phyloP scores from a whole-genome alignment of 495 filamentous ascomycete species.

The Choiromyces venosus region DNA sequence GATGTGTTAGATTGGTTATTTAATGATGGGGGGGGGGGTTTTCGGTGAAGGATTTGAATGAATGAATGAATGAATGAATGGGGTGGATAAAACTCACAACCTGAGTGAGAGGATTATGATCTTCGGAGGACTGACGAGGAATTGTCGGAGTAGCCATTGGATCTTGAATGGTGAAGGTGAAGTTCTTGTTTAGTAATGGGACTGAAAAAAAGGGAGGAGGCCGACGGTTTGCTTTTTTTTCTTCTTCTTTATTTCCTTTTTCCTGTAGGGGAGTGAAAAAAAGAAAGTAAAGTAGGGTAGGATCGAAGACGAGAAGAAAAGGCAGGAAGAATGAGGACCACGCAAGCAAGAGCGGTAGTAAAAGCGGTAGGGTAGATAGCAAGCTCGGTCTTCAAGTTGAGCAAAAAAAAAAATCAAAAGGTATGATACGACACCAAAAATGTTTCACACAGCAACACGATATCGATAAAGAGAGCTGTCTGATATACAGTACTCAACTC shows the following conservation, averaged over 20 bases:
- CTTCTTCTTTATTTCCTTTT: neutral
- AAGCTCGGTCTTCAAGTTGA: neutral
- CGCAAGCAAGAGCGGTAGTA: neutral
- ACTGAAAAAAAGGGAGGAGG: neutral
- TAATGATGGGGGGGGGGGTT: no score
- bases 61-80: neutral
- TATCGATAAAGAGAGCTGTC: neutral
- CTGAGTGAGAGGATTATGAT: neutral
- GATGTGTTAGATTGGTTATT: neutral
- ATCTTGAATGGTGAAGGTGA: neutral
- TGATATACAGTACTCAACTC: neutral
- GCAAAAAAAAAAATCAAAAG: no score
- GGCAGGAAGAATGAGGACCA: neutral
- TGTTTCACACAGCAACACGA: neutral
- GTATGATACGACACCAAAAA: neutral
- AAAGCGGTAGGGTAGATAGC: neutral
- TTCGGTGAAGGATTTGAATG: neutral
- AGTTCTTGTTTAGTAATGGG: neutral
- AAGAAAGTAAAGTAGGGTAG: neutral
- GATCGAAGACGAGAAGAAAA: neutral
- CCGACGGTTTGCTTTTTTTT: neutral
- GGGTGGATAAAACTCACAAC: neutral
- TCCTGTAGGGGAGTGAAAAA: neutral
- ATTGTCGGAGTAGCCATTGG: neutral
- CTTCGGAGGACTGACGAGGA: neutral